A percentile compares a stretch with the other conserved stretches of the same genome.
These are phyloP conservation scores for Fusarium staphyleae DNA, from an alignment of 2,329 filamentous ascomycete species.

Conservation along the genomic window DNA sequence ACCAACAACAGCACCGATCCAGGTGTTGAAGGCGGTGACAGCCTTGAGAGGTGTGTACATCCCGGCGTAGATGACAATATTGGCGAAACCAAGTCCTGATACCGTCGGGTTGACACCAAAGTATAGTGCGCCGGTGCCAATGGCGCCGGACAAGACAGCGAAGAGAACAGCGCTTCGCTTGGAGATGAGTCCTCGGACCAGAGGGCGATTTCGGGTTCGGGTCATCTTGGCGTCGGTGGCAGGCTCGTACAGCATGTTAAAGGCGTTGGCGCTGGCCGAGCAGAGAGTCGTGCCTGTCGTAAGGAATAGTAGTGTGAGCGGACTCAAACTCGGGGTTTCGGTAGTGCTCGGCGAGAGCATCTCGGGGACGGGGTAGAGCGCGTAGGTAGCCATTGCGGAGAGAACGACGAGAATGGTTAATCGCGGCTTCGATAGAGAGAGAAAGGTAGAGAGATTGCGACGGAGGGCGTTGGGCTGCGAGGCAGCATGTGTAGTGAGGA, in stretches of 20 bases:
- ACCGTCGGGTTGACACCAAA: conserved; percentile 94
- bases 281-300: conserved; percentile 88
- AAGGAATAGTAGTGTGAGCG: conserved; percentile 90
- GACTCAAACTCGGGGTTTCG: conserved; percentile 81
- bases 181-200: conserved; percentile 82
- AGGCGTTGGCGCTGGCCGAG: conserved; percentile 87
- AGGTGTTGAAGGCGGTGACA: conserved; percentile 86
- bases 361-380: conserved; percentile 89
- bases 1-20: conserved; percentile 91
- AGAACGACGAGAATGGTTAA: conserved; percentile 91
- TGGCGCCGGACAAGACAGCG: conserved; percentile 73
- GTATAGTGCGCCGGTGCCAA: conserved; percentile 78
- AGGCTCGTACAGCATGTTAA: conserved; percentile 98
- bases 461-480: conserved; percentile 60
- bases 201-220: conserved; percentile 87
- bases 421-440: conserved; percentile 94
- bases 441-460: conserved; percentile 78
- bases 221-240: conserved; percentile 91
- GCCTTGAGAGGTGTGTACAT: conserved; percentile 94
- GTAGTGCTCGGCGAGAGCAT: conserved; percentile 74
- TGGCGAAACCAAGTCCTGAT: conserved; percentile 81
- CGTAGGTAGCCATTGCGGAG: conserved; percentile 88
- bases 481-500: conserved; percentile 60
- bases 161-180: conserved; percentile 77
- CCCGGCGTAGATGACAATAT: conserved; percentile 89